These are phyloP conservation scores for Pelargonium fulgidum DNA, from an alignment of 441 rosid species.

Conservation along the genomic window DNA sequence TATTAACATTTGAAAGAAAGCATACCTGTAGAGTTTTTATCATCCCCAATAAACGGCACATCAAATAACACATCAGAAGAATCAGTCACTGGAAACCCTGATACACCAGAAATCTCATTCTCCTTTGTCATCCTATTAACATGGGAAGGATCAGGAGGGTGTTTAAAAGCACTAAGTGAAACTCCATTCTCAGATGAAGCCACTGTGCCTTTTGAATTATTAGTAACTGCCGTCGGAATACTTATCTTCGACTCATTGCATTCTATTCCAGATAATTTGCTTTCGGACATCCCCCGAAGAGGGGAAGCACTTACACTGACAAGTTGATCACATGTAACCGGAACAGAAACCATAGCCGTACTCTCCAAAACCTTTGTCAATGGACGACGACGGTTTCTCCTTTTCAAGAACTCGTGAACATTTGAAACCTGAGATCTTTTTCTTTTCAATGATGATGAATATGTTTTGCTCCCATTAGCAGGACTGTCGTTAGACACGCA, in stretches of 20 bases:
- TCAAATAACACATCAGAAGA: constrained; percentile 57
- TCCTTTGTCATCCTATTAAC: constrained; percentile 43
- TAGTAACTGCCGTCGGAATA: constrained; percentile 35
- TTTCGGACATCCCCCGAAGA: constrained; percentile 47
- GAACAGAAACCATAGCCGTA: constrained; percentile 78
- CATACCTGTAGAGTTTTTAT: constrained; percentile 61
- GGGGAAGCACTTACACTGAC: constrained; percentile 45
- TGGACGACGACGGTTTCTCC: constrained; percentile 71
- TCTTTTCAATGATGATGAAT: constrained; percentile 45
- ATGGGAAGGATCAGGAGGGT: constrained; percentile 41
- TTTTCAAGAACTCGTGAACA: constrained; percentile 55
- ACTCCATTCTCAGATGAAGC: constrained; percentile 56
- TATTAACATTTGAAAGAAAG: constrained; percentile 4
- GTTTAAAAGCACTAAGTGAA: constrained; percentile 39
- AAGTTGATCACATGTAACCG: constrained; percentile 62
- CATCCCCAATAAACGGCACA: constrained; percentile 72
- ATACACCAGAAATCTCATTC: constrained; percentile 40
- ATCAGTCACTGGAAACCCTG: constrained; percentile 44
- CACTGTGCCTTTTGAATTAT: constrained; percentile 63
- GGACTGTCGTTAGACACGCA: constrained; percentile 34
- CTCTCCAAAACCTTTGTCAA: constrained; percentile 86
- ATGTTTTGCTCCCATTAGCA: constrained; percentile 42
- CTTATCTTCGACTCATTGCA: constrained; percentile 56
- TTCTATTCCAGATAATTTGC: constrained; percentile 47
- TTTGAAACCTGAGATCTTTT: constrained; percentile 59